Evolutionary conservation across 1,139 yeast genomes (phyloP).

Genomic region (Spencermartinsiella ligniputridi): DNA sequence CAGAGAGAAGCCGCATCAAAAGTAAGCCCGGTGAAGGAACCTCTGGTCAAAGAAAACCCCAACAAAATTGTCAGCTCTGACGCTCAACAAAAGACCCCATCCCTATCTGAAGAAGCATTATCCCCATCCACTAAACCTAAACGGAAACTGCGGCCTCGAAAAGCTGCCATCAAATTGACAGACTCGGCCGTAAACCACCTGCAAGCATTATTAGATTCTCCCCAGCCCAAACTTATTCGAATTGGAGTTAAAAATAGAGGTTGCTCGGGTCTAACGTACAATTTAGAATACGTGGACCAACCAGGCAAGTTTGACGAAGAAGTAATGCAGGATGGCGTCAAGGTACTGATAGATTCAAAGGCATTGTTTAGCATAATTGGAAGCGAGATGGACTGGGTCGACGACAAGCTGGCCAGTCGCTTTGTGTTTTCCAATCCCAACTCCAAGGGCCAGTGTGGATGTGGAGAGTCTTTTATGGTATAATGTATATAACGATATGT

Average conservation of each 20-base stretch:
- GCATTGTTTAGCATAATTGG: slow-evolving; percentile 95
- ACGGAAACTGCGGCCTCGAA: slow-evolving; percentile 75
- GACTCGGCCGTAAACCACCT: slow-evolving; percentile 72
- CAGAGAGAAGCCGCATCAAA: slow-evolving; percentile 6
- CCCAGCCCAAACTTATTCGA: slow-evolving; percentile 82
- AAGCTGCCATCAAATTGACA: slow-evolving; percentile 79
- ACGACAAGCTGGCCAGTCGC: slow-evolving; percentile 82
- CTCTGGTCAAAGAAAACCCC: background rate
- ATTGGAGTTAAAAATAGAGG: slow-evolving; percentile 96
- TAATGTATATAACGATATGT: slow-evolving; percentile 29
- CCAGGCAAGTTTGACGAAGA: slow-evolving; percentile 94
- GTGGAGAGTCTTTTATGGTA: slow-evolving; percentile 98
- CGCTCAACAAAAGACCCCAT: background rate
- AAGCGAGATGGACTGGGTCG: slow-evolving; percentile 97
- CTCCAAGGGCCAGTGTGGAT: slow-evolving; percentile 96
- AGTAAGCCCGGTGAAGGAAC: too few relatives aligned
- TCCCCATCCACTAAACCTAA: slow-evolving; percentile 31
- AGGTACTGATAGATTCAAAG: slow-evolving; percentile 88
- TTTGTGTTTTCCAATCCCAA: slow-evolving; percentile 93
- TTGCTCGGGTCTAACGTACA: slow-evolving; percentile 90
- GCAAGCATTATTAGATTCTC: slow-evolving; percentile 61
- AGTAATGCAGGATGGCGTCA: slow-evolving; percentile 83
- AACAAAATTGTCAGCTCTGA: background rate
- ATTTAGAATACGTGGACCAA: slow-evolving; percentile 79
- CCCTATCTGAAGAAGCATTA: background rate